phyloP scores from a whole-genome alignment of 148 eudicot species.

The Drosera capensis region DNA sequence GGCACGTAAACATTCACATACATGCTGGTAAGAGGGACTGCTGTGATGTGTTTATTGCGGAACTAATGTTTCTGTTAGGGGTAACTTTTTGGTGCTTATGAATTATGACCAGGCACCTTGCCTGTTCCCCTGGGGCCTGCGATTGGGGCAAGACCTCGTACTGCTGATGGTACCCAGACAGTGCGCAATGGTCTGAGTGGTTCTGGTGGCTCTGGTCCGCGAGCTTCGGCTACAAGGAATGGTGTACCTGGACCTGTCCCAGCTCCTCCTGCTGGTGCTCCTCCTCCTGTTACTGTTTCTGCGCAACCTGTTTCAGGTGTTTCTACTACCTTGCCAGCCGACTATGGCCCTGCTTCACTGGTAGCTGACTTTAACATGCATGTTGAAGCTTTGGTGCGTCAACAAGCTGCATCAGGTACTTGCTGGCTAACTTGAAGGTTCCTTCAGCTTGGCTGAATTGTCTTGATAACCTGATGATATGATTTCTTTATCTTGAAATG shows the following conservation, averaged over 20 bases:
- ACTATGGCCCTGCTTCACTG: conserved; percentile 24
- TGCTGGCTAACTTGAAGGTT: neutral
- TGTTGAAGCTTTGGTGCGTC: too few species aligned
- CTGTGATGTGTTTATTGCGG: neutral
- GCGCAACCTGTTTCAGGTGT: conserved; percentile 26
- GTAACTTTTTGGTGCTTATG: conserved; percentile 6
- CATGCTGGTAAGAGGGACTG: conserved; percentile 56
- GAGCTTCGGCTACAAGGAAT: conserved; percentile 29
- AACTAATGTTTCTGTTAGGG: too few species aligned
- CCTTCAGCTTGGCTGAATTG: conserved; percentile 1
- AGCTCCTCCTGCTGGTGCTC: conserved; percentile 24
- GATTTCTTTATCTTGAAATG: conserved; percentile 20
- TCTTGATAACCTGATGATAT: neutral
- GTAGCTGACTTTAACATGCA: conserved; percentile 25
- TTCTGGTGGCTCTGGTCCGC: conserved; percentile 34
- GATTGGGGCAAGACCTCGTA: conserved; percentile 46
- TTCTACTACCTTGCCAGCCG: conserved; percentile 27
- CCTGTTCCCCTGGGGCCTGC: conserved; percentile 36
- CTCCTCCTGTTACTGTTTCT: conserved; percentile 23
- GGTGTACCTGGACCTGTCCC: conserved; percentile 40
- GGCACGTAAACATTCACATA: conserved; percentile 83
- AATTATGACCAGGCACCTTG: conserved; percentile 21
- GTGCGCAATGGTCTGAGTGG: conserved; percentile 26
- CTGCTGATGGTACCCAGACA: conserved; percentile 40
- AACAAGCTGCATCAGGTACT: conserved; percentile 33